These are phyloP conservation scores for Stephania cephalantha DNA, from an alignment of 164 flowering plant genomes.

Conservation along the genomic window DNA sequence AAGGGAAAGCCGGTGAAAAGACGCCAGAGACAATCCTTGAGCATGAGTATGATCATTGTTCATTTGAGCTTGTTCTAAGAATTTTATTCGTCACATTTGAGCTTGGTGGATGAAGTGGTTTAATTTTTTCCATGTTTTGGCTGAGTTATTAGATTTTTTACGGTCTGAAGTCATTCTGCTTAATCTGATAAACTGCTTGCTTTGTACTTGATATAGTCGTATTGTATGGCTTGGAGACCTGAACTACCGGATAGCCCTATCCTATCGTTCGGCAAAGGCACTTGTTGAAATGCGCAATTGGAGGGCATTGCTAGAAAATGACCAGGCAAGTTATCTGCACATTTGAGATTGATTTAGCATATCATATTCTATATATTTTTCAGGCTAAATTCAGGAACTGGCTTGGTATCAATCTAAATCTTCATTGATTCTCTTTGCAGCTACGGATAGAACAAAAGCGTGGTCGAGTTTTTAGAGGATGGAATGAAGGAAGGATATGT, in stretches of 20 bases:
- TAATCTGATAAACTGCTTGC: neutral
- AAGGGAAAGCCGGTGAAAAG: conserved; percentile 60
- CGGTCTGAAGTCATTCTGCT: neutral
- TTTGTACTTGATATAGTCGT: conserved; percentile 47
- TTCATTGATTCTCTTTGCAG: conserved; percentile 31
- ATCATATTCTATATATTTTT: neutral
- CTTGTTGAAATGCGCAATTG: conserved; percentile 96
- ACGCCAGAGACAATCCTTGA: conserved; percentile 86
- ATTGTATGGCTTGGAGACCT: conserved; percentile 97
- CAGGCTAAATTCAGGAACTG: neutral
- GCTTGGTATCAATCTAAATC: conserved; percentile 12
- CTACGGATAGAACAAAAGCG: conserved; percentile 65
- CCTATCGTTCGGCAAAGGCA: conserved; percentile 87
- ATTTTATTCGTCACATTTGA: neutral
- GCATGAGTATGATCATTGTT: conserved; percentile 62
- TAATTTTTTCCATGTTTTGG: too few relatives aligned
- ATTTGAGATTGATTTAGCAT: neutral
- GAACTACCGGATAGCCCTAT: conserved; percentile 85
- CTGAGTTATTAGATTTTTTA: neutral
- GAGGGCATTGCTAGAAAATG: conserved; percentile 83
- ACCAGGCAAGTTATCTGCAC: conserved; percentile 58
- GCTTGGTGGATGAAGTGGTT: neutral
- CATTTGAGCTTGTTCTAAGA: neutral
- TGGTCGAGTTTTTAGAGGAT: conserved; percentile 70
- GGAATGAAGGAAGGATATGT: conserved; percentile 84